Evolutionary conservation across 257 asterid genomes (phyloP).

Genomic region (Coffea canephora): DNA sequence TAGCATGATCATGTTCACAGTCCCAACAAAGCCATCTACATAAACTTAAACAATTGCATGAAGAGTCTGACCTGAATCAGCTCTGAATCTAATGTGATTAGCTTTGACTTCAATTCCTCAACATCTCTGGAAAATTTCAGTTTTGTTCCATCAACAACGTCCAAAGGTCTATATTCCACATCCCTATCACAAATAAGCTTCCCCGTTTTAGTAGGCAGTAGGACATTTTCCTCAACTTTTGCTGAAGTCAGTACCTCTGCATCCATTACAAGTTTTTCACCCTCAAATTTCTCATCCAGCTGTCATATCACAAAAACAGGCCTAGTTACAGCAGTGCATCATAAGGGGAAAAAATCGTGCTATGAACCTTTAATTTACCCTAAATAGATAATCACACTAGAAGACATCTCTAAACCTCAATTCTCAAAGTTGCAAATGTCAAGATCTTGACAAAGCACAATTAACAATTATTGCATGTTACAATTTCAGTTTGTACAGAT

Average conservation of each 20-base stretch:
- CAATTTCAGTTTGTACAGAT: no score
- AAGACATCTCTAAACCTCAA: neutral
- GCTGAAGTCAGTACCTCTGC: constrained; percentile 36
- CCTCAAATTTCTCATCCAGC: constrained; percentile 41
- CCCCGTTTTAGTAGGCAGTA: constrained; percentile 24
- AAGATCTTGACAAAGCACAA: neutral
- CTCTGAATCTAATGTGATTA: constrained; percentile 52
- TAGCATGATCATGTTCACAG: neutral
- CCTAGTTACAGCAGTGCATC: constrained; percentile 5
- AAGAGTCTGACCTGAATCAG: constrained; percentile 57
- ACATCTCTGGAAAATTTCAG: constrained; percentile 37
- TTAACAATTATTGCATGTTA: no score
- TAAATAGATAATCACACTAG: neutral
- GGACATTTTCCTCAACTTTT: constrained; percentile 33
- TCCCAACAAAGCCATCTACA: neutral
- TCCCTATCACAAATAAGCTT: constrained; percentile 18
- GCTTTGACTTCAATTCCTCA: constrained; percentile 51
- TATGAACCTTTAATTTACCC: neutral
- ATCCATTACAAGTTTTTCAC: constrained; percentile 33
- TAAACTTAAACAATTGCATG: neutral
- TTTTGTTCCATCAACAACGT: constrained; percentile 40
- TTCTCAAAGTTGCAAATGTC: neutral
- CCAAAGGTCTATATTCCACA: constrained; percentile 27
- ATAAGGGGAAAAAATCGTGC: neutral
- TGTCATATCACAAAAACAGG: constrained; percentile 24